Evolutionary conservation across 441 rosid species (phyloP).

Genomic region (Adansonia rubrostipa): DNA sequence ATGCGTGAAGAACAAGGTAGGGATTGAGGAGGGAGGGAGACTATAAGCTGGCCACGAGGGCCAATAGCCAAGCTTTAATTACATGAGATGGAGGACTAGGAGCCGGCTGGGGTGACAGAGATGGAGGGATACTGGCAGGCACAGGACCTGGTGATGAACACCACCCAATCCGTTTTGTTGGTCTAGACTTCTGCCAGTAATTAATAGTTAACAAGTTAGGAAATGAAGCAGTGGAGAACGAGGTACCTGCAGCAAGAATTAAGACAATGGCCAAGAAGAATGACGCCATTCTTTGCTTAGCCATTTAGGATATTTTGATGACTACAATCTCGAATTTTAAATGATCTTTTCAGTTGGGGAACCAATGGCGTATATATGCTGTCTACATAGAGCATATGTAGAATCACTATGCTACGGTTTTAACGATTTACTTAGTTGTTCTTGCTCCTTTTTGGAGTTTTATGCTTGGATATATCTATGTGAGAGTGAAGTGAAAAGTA

Average conservation of each 20-base stretch:
- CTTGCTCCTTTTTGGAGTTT: neutral
- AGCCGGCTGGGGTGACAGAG: constrained; percentile 4
- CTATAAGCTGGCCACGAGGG: constrained; percentile 38
- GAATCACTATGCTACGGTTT: neutral
- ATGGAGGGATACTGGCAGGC: neutral
- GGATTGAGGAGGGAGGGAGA: constrained; percentile 37
- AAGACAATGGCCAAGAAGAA: neutral
- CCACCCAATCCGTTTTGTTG: neutral
- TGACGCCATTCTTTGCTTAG: constrained; percentile 1
- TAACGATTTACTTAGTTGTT: neutral
- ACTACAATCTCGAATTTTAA: neutral
- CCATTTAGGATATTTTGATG: neutral
- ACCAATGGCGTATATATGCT: neutral
- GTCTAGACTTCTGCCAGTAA: neutral
- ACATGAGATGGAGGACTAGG: constrained; percentile 4
- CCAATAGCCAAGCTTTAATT: constrained; percentile 57
- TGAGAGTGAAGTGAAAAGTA: neutral
- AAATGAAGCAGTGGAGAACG: constrained; percentile 1
- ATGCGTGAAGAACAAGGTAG: constrained; percentile 49
- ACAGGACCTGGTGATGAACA: neutral
- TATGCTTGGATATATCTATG: neutral
- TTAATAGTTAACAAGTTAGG: neutral
- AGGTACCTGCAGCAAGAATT: neutral
- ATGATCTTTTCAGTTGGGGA: neutral
- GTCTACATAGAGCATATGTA: neutral